These are phyloP conservation scores for barley (Hordeum vulgare) DNA, from an alignment of 176 grass and related monocot genomes.

Conservation along the genomic window MorexV3_pseudomolecules_assembly NC_058524.1:434395148-434395647, in stretches of 20 bases:
- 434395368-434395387: not conserved
- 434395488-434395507: not conserved
- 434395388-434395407: not conserved
- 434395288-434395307: not conserved
- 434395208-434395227: conserved; percentile 22
- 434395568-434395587: conserved; percentile 90
- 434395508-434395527: not conserved
- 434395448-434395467: not conserved
- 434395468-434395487: not conserved
- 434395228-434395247: conserved; percentile 5
- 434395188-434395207: conserved; percentile 20
- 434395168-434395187: conserved; percentile 8
- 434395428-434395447: not conserved
- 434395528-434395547: not conserved
- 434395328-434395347: not conserved
- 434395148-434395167: conserved; percentile 33
- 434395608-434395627: conserved; percentile 80
- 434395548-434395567: not conserved
- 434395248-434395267: conserved; percentile 12
- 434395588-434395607: conserved; percentile 76
- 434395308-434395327: conserved; percentile 15
- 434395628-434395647: conserved; percentile 73
- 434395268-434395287: not conserved
- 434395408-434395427: not conserved
- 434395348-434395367: not conserved